A percentile compares a stretch with the other conserved stretches of the same genome.
Evolutionary conservation across 768 basidiomycete species (phyloP).

Genomic region (Podaxis sp.): DNA sequence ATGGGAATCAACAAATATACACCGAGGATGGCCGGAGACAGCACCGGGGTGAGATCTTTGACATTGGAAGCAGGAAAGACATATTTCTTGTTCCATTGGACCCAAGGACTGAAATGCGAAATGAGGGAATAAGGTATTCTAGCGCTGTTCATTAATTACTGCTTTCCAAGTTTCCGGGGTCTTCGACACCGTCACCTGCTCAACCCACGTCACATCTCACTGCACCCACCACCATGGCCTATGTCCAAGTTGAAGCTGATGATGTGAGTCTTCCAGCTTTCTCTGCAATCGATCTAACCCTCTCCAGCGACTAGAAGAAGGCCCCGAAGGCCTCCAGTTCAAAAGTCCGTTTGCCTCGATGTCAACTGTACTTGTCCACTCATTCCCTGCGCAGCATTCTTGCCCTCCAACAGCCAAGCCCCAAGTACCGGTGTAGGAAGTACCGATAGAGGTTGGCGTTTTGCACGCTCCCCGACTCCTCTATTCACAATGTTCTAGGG

Average conservation of each 20-base stretch:
- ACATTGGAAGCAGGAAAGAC: background rate
- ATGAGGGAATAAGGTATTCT: background rate
- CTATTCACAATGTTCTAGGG: slow-evolving; percentile 38
- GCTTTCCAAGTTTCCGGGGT: background rate
- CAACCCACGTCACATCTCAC: slow-evolving; percentile 1
- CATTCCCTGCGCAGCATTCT: slow-evolving; percentile 46
- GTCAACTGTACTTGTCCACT: background rate
- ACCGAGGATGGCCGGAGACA: background rate
- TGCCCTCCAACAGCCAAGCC: slow-evolving; percentile 42
- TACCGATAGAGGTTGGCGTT: slow-evolving; percentile 48
- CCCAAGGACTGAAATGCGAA: background rate
- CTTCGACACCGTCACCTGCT: background rate
- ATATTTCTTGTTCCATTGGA: background rate
- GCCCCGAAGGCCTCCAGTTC: slow-evolving; percentile 69
- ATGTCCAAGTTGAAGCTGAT: slow-evolving; percentile 70
- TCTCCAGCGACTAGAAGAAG: slow-evolving; percentile 52
- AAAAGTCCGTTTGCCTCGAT: slow-evolving; percentile 45
- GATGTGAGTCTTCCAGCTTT: slow-evolving; percentile 45
- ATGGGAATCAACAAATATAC: background rate
- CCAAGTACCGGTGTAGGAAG: slow-evolving; percentile 42
- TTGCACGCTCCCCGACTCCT: background rate
- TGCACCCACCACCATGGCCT: slow-evolving; percentile 50
- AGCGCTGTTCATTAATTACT: too few species aligned
- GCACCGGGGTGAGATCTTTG: background rate
- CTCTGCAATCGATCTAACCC: background rate